A percentile compares a stretch with the other conserved stretches of the same genome.
These are phyloP conservation scores for Trichosporon sp. DNA, from an alignment of 1,284 basidiomycete genomes.

Conservation along the genomic window DNA sequence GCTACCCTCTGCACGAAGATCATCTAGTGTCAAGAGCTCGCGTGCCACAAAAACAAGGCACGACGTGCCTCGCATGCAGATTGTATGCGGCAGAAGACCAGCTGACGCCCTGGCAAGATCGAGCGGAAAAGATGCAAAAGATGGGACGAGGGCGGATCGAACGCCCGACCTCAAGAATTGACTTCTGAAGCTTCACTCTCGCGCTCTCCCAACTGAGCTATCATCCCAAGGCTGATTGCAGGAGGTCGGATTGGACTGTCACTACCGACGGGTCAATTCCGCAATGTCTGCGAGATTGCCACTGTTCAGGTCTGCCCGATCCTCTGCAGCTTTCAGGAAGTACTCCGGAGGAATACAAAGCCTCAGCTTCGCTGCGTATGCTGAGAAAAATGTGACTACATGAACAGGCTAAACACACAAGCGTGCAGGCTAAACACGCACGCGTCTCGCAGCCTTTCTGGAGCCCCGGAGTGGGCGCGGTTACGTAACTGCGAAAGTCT, in stretches of 20 bases:
- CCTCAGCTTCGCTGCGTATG: too few species aligned
- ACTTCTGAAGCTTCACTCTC: conserved; percentile 15
- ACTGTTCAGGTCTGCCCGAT: too few species aligned
- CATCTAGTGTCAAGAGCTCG: not conserved
- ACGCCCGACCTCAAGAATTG: conserved; percentile 14
- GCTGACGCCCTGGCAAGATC: not conserved
- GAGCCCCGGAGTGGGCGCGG: not conserved
- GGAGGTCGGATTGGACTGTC: not conserved
- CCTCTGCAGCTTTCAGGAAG: not conserved
- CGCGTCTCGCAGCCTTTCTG: not conserved
- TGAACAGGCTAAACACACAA: not conserved
- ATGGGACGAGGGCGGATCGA: conserved; percentile 14
- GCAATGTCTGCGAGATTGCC: too few species aligned
- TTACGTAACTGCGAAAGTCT: not conserved
- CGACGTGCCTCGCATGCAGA: not conserved
- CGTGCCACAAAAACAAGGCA: not conserved
- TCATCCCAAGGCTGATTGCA: not conserved
- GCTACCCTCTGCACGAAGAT: not conserved
- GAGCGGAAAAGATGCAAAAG: not conserved
- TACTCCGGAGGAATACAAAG: too few species aligned
- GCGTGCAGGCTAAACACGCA: not conserved
- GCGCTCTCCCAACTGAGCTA: conserved; percentile 14
- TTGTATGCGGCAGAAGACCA: too few species aligned
- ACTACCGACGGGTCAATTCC: too few species aligned
- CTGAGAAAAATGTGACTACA: too few species aligned